phyloP scores from a whole-genome alignment of 2,329 filamentous ascomycete species.

The Teratosphaeria zuluensis region DNA sequence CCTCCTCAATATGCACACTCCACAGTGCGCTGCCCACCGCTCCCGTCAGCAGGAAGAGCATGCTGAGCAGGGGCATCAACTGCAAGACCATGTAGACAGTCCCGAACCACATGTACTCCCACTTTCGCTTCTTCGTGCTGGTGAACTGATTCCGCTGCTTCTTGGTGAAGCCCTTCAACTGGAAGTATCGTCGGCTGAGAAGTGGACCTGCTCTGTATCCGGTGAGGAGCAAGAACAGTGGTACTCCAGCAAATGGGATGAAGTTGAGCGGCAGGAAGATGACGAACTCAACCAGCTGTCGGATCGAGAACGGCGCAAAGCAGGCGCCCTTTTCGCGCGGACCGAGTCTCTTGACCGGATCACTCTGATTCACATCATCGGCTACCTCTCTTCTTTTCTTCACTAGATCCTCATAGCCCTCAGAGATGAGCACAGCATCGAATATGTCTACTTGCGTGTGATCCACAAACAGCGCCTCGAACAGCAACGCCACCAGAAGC shows the following conservation, averaged over 20 bases:
- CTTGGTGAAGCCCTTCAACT: slow-evolving; percentile 64
- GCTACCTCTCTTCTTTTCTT: slow-evolving; percentile 46
- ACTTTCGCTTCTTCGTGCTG: slow-evolving; percentile 49
- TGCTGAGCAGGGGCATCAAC: slow-evolving; percentile 81
- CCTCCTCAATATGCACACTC: slow-evolving; percentile 67
- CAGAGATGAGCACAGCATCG: slow-evolving; percentile 68
- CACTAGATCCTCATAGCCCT: slow-evolving; percentile 60
- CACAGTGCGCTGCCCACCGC: slow-evolving; percentile 78
- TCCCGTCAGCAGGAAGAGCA: slow-evolving; percentile 86
- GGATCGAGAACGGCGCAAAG: slow-evolving; percentile 80
- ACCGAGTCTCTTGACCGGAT: slow-evolving; percentile 69
- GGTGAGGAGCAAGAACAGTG: slow-evolving; percentile 78
- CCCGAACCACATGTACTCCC: slow-evolving; percentile 92
- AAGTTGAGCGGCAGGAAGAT: slow-evolving; percentile 64
- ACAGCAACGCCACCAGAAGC: slow-evolving; percentile 49
- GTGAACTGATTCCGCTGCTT: slow-evolving; percentile 65
- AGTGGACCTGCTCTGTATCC: slow-evolving; percentile 81
- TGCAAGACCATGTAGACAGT: slow-evolving; percentile 74
- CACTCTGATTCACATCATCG: slow-evolving; percentile 63
- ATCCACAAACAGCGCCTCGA: slow-evolving; percentile 49
- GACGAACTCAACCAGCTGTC: slow-evolving; percentile 82
- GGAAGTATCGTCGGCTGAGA: slow-evolving; percentile 84
- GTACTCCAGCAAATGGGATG: slow-evolving; percentile 71
- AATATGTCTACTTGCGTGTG: slow-evolving; percentile 72
- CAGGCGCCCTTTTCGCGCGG: slow-evolving; percentile 67